These are phyloP conservation scores for Ascoidea rubescens DNA, from an alignment of 805 yeast species.

Conservation along the genomic window DNA sequence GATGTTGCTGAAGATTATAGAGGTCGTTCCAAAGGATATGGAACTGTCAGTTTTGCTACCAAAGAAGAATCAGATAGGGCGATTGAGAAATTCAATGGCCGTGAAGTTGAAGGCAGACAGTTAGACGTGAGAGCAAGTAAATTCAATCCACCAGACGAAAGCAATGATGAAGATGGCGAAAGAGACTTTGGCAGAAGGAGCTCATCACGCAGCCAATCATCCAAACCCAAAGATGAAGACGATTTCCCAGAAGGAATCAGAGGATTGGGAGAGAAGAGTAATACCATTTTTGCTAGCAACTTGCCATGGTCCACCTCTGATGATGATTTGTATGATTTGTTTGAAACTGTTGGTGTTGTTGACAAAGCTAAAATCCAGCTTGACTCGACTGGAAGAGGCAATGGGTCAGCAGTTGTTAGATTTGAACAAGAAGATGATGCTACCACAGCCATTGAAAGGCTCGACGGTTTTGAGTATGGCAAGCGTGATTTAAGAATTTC, in stretches of 20 bases:
- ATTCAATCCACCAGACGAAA: constrained; percentile 13
- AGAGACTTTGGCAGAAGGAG: constrained; percentile 2
- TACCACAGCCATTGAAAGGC: constrained; percentile 56
- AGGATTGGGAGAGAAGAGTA: constrained; percentile 48
- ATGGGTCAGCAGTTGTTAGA: constrained; percentile 79
- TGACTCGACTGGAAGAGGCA: constrained; percentile 44
- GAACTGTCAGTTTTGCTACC: constrained; percentile 59
- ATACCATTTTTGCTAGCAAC: constrained; percentile 55
- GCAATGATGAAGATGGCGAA: constrained; percentile 5
- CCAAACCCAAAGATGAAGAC: constrained; percentile 15
- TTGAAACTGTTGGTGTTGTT: constrained; percentile 72
- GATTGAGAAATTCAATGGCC: constrained; percentile 53
- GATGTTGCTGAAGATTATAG: constrained; percentile 53
- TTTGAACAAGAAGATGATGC: constrained; percentile 58
- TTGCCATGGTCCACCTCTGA: constrained; percentile 84
- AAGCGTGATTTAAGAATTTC: constrained; percentile 58
- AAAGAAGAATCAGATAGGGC: constrained; percentile 62
- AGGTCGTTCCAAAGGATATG: constrained; percentile 79
- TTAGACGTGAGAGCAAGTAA: constrained; percentile 73
- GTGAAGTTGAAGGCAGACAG: constrained; percentile 59
- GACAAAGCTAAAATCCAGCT: constrained; percentile 62
- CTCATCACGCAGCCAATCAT: constrained; percentile 8
- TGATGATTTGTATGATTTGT: constrained; percentile 72
- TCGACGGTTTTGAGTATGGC: constrained; percentile 76
- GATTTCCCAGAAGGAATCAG: constrained; percentile 54